These are phyloP conservation scores for Marasmius sp. DNA, from an alignment of 1,284 basidiomycete species.

Conservation along the genomic window DNA sequence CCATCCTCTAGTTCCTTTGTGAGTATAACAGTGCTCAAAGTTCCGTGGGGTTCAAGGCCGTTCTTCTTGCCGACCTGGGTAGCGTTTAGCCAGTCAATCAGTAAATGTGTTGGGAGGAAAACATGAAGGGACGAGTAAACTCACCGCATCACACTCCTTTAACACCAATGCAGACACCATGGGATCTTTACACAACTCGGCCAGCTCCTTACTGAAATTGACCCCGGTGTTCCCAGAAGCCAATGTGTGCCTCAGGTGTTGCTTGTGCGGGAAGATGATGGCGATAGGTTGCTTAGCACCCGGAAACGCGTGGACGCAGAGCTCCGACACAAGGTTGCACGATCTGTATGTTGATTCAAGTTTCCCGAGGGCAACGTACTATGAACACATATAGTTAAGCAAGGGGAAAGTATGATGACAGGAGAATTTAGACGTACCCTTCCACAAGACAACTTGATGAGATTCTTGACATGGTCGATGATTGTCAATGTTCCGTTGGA, in stretches of 20 bases:
- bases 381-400: background rate
- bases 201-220: conserved; percentile 39
- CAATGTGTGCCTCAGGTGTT: conserved; percentile 63
- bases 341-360: conserved; percentile 92
- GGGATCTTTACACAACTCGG: conserved; percentile 62
- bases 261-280: conserved; percentile 82
- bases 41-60: conserved; percentile 83
- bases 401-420: background rate
- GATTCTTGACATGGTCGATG: conserved; percentile 88
- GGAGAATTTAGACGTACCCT: conserved; percentile 50
- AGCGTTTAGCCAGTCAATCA: background rate
- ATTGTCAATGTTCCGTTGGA: conserved; percentile 78
- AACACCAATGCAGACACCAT: conserved; percentile 67
- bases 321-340: conserved; percentile 79
- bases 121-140: background rate
- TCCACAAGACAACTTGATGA: conserved; percentile 85
- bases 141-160: conserved; percentile 78
- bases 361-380: conserved; percentile 93
- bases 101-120: background rate
- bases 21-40: conserved; percentile 77
- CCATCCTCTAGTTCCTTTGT: conserved; percentile 83
- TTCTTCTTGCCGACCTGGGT: conserved; percentile 65
- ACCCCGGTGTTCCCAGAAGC: conserved; percentile 21
- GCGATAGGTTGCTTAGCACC: conserved; percentile 89
- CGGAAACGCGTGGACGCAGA: conserved; percentile 83